phyloP scores from a whole-genome alignment of 1,139 yeast species.

The Candida freyschussii region DNA sequence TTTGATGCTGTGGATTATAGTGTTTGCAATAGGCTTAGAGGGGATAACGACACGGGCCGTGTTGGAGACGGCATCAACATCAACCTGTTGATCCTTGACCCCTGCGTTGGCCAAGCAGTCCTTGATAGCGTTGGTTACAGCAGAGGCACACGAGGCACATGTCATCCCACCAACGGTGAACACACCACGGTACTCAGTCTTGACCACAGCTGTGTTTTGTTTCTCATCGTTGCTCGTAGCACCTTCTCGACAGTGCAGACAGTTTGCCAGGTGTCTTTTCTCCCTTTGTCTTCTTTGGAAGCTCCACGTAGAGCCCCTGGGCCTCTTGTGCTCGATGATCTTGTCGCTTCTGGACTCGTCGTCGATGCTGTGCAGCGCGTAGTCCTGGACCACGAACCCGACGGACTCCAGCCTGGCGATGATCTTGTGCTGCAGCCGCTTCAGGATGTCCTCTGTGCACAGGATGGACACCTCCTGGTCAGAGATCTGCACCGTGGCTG shows the following conservation, averaged over 20 bases:
- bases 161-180: conserved; percentile 62
- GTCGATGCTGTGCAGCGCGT: conserved; percentile 3
- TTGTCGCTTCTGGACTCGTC: conserved; percentile 2
- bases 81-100: conserved; percentile 19
- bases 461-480: conserved; percentile 2
- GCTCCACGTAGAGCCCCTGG: conserved; percentile 2
- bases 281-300: conserved; percentile 1
- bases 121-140: conserved; percentile 43
- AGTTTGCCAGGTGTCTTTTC: conserved; percentile 31
- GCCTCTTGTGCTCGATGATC: too few relatives aligned
- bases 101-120: conserved; percentile 25
- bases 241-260: conserved; percentile 32
- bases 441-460: background rate
- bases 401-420: conserved; percentile 1
- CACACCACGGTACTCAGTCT: conserved; percentile 42
- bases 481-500: conserved; percentile 1
- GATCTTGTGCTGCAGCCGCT: background rate
- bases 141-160: conserved; percentile 52
- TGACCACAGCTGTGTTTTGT: conserved; percentile 16
- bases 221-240: conserved; percentile 10
- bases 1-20: conserved; percentile 41
- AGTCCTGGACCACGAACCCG: conserved; percentile 7
- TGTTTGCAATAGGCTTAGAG: conserved; percentile 48
- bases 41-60: conserved; percentile 44
- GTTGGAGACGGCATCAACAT: conserved; percentile 40